Evolutionary conservation across 257 asterid genomes (phyloP).

Genomic region (Nyctanthes arbortristis): DNA sequence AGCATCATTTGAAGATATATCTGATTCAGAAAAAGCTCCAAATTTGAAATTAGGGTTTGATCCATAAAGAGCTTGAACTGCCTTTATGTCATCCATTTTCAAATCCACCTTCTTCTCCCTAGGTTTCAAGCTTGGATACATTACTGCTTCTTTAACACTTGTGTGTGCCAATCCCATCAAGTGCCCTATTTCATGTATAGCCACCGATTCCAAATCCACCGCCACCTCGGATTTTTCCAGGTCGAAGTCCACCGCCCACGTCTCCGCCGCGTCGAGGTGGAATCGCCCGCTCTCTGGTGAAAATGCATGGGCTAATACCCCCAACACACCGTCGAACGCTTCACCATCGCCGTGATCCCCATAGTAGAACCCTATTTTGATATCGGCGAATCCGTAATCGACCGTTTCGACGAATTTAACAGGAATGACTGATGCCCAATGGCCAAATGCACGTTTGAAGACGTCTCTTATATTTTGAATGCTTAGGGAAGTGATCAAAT

Average conservation of each 20-base stretch:
- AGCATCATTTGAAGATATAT: constrained; percentile 39
- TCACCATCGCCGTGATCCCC: constrained; percentile 92
- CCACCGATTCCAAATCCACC: constrained; percentile 89
- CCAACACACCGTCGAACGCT: constrained; percentile 79
- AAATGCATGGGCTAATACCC: constrained; percentile 81
- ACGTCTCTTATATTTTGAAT: constrained; percentile 38
- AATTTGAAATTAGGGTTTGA: constrained; percentile 68
- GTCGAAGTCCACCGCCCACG: constrained; percentile 78
- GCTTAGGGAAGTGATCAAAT: constrained; percentile 33
- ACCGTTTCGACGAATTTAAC: constrained; percentile 47
- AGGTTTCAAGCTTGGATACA: constrained; percentile 79
- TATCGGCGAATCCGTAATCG: constrained; percentile 65
- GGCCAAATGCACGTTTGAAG: constrained; percentile 57
- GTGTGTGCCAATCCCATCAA: constrained; percentile 73
- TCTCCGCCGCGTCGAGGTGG: constrained; percentile 92
- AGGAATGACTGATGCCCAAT: constrained; percentile 76
- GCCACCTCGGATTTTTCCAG: constrained; percentile 54
- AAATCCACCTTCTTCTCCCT: constrained; percentile 59
- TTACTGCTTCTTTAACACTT: constrained; percentile 60
- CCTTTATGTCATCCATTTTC: constrained; percentile 67
- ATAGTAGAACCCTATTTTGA: constrained; percentile 65
- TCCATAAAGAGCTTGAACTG: constrained; percentile 76
- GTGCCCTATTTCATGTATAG: constrained; percentile 90
- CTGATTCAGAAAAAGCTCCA: constrained; percentile 51
- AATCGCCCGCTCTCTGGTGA: constrained; percentile 82